These are phyloP conservation scores for Ustilaginoidea virens DNA, from an alignment of 2,329 filamentous ascomycete species.

Conservation along the genomic window DNA sequence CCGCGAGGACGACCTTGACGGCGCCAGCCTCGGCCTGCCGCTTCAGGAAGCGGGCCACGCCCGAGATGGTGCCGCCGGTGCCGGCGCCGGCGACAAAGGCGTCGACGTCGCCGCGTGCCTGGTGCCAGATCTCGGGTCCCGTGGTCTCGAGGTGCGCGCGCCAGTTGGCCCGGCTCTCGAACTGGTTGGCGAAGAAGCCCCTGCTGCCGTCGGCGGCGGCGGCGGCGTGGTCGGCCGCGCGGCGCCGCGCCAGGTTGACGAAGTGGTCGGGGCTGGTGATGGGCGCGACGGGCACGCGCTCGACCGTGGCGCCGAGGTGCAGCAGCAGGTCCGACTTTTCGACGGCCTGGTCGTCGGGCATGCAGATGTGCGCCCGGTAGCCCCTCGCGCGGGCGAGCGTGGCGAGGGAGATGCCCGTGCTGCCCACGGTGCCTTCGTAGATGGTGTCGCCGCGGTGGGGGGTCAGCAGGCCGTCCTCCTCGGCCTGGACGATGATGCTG, in stretches of 20 bases:
- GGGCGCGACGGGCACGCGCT: constrained; percentile 77
- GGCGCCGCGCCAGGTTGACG: constrained; percentile 73
- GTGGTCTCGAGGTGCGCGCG: constrained; percentile 68
- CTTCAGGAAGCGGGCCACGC: constrained; percentile 73
- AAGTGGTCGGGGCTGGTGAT: constrained; percentile 92
- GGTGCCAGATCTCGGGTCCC: constrained; percentile 75
- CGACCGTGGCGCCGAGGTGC: constrained; percentile 83
- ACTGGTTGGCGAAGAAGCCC: constrained; percentile 93
- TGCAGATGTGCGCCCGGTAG: constrained; percentile 90
- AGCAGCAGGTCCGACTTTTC: constrained; percentile 84
- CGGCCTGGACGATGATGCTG: constrained; percentile 72
- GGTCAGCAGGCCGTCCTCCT: constrained; percentile 57
- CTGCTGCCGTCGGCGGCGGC: constrained; percentile 42
- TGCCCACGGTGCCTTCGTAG: constrained; percentile 94
- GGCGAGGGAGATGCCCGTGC: constrained; percentile 88
- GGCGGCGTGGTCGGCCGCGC: constrained; percentile 59
- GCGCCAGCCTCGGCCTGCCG: constrained; percentile 41
- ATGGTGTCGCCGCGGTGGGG: constrained; percentile 82
- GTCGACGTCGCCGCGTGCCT: constrained; percentile 60
- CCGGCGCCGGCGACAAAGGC: constrained; percentile 90
- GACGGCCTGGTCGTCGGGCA: constrained; percentile 78
- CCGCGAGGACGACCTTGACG: constrained; percentile 66
- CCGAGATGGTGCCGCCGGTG: constrained; percentile 85
- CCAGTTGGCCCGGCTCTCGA: constrained; percentile 84
- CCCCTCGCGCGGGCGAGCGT: constrained; percentile 76